Evolutionary conservation across 495 filamentous ascomycete genomes (phyloP).

Genomic region (Daldinia childiae): DNA sequence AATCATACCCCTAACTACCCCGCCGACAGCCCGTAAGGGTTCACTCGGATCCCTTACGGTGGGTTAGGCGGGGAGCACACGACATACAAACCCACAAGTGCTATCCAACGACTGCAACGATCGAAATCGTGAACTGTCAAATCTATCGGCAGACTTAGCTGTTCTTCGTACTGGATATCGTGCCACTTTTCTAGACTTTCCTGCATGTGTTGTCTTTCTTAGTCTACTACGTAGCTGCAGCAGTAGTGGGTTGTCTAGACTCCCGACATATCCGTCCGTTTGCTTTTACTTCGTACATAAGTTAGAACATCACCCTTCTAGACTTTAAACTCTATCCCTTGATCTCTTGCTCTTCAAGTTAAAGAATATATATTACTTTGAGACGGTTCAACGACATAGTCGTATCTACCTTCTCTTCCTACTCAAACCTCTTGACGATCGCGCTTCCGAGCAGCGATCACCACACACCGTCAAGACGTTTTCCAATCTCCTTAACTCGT

Average conservation of each 20-base stretch:
- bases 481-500: slow-evolving; percentile 92
- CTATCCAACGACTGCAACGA: slow-evolving; percentile 28
- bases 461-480: slow-evolving; percentile 79
- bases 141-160: slow-evolving; percentile 8
- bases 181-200: slow-evolving; percentile 32
- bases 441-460: slow-evolving; percentile 65
- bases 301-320: slow-evolving; percentile 4
- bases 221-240: slow-evolving; percentile 22
- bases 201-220: slow-evolving; percentile 33
- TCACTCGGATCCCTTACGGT: background rate
- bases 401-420: slow-evolving; percentile 5
- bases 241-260: slow-evolving; percentile 28
- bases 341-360: background rate
- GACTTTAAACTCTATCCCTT: background rate
- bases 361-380: background rate
- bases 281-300: slow-evolving; percentile 18
- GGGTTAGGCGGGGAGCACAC: slow-evolving; percentile 29
- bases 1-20: slow-evolving; percentile 38
- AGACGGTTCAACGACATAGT: slow-evolving; percentile 7
- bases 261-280: slow-evolving; percentile 33
- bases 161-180: slow-evolving; percentile 20
- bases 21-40: slow-evolving; percentile 15
- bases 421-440: slow-evolving; percentile 53
- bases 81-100: slow-evolving; percentile 21
- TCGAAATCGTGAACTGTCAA: slow-evolving; percentile 36